Evolutionary conservation across 495 filamentous ascomycete genomes (phyloP), one percentile per base, ranked within the genome.

Genomic region (Penicillium daleae): DNA sequence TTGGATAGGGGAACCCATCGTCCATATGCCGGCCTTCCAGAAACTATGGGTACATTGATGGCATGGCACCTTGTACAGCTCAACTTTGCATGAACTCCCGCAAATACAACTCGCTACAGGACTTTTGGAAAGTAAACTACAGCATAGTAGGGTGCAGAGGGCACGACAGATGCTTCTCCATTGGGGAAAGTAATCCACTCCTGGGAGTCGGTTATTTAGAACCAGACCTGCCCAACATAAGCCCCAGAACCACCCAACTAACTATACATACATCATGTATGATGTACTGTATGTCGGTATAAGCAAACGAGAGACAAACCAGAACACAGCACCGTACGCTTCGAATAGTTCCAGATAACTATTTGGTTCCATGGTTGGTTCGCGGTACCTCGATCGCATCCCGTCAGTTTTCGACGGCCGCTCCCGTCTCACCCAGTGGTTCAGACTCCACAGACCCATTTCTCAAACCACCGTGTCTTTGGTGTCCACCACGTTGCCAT

Each of bases 351-450:
- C 6, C 31, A 12, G 6, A 24, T 33, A 15, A 26, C 42, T 10
- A 51, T 35, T 22, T 59, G 32, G 55, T 67, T 68, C 70, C 70
- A 70, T 72, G 70, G 70, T 72, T 72, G 61, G 61, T 19, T 42
- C 17, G 57, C 60, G 61, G 51, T 61, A 61, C 27, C 54, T 55
- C 57, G 48, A 63, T 63, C 44, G 49, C 59, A 62, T 56, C 48
- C 49, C 50, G 29, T 35, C 61, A 65, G 54, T 65, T 29, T 51
- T 46, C 1, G 15, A 66, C 67, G 70, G 70, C 46, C 40, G 51
- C 56, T 71, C 70, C 70, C 70, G 70, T 66, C 60, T 73, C 64
- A 57, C 71, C 67, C 68, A 71, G 52, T 57, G 70, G 70, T 69
- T 71, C 68, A 44, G 61, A 66, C 70, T 67, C 70, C 70, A 71